These are phyloP conservation scores for Gossypium ekmanianum DNA, from an alignment of 345 rosid species.

Conservation along the genomic window DNA sequence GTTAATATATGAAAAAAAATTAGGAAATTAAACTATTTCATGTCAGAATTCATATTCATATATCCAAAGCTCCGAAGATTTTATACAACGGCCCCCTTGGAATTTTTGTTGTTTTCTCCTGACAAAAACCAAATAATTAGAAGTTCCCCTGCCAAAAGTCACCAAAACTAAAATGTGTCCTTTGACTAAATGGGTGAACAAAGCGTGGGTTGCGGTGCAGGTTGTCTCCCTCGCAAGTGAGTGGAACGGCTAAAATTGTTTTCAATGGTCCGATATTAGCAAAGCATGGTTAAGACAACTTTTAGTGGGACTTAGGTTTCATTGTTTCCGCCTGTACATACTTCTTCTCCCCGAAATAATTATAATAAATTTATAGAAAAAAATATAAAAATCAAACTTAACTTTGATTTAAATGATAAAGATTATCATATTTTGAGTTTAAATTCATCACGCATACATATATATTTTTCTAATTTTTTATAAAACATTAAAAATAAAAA, in stretches of 20 bases:
- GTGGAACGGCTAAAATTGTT: background rate
- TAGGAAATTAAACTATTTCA: no score
- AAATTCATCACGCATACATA: no score
- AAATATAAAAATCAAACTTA: no score
- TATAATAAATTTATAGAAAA: no score
- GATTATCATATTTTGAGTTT: no score
- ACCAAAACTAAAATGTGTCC: background rate
- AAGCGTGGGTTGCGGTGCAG: background rate
- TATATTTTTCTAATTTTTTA: no score
- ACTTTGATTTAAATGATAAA: no score
- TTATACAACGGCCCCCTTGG: background rate
- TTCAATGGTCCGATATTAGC: background rate
- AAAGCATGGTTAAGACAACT: slow-evolving; percentile 3
- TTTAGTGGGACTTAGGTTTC: background rate
- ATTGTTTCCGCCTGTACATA: background rate
- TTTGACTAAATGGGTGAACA: slow-evolving; percentile 15
- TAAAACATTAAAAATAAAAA: no score
- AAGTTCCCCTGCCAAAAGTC: background rate
- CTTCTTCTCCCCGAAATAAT: background rate
- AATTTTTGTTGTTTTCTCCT: background rate
- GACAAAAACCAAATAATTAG: background rate
- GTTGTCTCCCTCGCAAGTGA: slow-evolving; percentile 9
- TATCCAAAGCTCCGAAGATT: no score
- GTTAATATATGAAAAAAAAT: no score
- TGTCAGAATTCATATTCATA: no score